Conservation (phyloP, 805 yeast species). For the Candida alai region DNA sequence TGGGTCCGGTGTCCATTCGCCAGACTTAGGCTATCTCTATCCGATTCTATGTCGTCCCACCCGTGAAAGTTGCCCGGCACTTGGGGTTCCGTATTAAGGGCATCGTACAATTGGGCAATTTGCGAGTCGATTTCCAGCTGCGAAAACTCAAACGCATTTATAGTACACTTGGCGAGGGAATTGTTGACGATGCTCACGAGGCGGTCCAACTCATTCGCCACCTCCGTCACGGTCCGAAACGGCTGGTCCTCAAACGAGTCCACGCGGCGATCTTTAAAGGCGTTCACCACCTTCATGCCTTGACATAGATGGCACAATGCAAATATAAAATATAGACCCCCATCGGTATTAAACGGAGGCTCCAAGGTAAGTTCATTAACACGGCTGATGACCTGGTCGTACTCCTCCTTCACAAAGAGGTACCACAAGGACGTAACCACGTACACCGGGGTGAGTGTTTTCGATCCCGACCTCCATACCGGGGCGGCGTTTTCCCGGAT, state of each 20-base stretch:
- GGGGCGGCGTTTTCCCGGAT: slow-evolving; percentile 24
- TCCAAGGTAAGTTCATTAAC: slow-evolving; percentile 35
- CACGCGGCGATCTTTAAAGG: slow-evolving; percentile 8
- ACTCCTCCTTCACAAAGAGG: slow-evolving; percentile 32
- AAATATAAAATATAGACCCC: slow-evolving; percentile 30
- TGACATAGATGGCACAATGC: slow-evolving; percentile 28
- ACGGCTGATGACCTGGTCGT: slow-evolving; percentile 27
- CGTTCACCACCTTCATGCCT: slow-evolving; percentile 16
- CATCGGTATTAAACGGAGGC: slow-evolving; percentile 42
- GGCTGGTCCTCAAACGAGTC: slow-evolving; percentile 7
- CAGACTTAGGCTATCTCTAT: slow-evolving; percentile 3
- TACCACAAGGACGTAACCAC: slow-evolving; percentile 41
- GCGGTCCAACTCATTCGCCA: slow-evolving; percentile 9
- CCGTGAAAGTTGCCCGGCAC: slow-evolving; percentile 2
- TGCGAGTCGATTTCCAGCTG: slow-evolving; percentile 14
- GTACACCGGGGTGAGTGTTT: slow-evolving; percentile 39
- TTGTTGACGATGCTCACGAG: slow-evolving; percentile 11
- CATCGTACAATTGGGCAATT: slow-evolving; percentile 8
- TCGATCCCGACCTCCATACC: slow-evolving; percentile 38
- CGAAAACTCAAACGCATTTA: slow-evolving; percentile 23
- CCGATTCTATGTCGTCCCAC: slow-evolving; percentile 1
- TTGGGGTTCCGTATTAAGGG: too few relatives aligned
- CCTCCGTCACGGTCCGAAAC: slow-evolving; percentile 8
- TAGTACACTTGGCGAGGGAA: slow-evolving; percentile 20
- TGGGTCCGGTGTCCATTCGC: too few relatives aligned